Base-by-base conservation (phyloP, 2,329 filamentous ascomycete species). In the Fusarium sp. region DNA sequence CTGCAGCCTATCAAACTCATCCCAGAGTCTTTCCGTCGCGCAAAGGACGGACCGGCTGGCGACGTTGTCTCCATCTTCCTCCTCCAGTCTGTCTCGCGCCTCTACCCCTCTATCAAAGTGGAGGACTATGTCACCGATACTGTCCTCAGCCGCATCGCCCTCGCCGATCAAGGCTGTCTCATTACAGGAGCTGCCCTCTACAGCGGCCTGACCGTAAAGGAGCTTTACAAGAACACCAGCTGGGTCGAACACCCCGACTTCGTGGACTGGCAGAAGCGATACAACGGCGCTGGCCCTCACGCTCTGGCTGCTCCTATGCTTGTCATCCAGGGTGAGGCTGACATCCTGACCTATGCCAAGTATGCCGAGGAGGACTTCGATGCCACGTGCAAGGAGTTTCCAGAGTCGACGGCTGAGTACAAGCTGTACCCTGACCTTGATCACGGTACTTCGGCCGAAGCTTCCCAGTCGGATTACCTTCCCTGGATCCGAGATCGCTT, bases 21-120 rank as follows among this genome's bases (percentile, higher is more conserved):
- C 4, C 62, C 62, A 2, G 53, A 65, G 11, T 65, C 62, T 5
- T 65, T 65, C 54, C 53, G 60, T 0, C 39, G 37, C 1, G 62
- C 60, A 14, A 49, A 59, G 3, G 60, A 46, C 2, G 60, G 62
- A 0, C 62, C 62, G 7, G 62, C 41, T 2, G 62, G 60, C 1
- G 60, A 65, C 7, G 62, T 65, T 9, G 60, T 65, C 3, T 65
- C 62, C 2, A 65, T 65, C 0, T 65, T 48, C 10, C 15, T 65
- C 1, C 44, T 65, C 0, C 53, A 59, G 39, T 59, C 62, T 1
- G 2, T 59, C 4, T 30, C 58, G 6, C 56, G 57, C 0, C 56
- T 62, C 1, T 62, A 17, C 10, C 33, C 44, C 1, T 45, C 47
- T 0, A 65, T 65, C 13, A 52, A 49, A 30, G 53, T 65, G 0